These are phyloP conservation scores for Leptodontidium sp. DNA, from an alignment of 2,329 filamentous ascomycete genomes.

Conservation along the genomic window DNA sequence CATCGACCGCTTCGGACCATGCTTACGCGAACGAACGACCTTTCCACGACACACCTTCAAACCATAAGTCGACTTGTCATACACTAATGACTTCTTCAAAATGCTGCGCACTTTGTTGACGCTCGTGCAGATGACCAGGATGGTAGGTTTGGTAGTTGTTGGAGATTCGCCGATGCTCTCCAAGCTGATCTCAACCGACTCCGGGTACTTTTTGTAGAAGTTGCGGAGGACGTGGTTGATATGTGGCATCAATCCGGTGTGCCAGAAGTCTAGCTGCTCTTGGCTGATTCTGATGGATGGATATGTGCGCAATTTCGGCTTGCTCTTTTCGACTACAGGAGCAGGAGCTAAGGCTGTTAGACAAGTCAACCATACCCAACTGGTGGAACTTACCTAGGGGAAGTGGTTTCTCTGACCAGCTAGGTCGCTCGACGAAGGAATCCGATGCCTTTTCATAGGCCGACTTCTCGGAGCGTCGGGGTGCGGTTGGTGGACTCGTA, in stretches of 20 bases:
- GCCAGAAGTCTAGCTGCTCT: slow-evolving; percentile 75
- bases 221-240: slow-evolving; percentile 75
- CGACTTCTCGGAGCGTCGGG: slow-evolving; percentile 40
- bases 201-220: slow-evolving; percentile 76
- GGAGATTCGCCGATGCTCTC: slow-evolving; percentile 76
- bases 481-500: slow-evolving; percentile 26
- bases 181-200: slow-evolving; percentile 81
- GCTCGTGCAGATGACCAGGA: slow-evolving; percentile 79
- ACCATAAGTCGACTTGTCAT: slow-evolving; percentile 69
- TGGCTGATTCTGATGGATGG: slow-evolving; percentile 65
- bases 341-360: slow-evolving; percentile 35
- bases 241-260: slow-evolving; percentile 73
- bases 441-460: slow-evolving; percentile 31
- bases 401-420: slow-evolving; percentile 39
- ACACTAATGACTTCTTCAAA: slow-evolving; percentile 73
- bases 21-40: slow-evolving; percentile 66
- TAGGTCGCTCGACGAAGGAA: slow-evolving; percentile 33
- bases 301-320: slow-evolving; percentile 63
- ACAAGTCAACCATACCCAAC: background rate
- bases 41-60: slow-evolving; percentile 78
- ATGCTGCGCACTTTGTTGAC: slow-evolving; percentile 76
- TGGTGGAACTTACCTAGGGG: slow-evolving; percentile 27
- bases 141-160: slow-evolving; percentile 72
- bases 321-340: slow-evolving; percentile 37
- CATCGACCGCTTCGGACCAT: slow-evolving; percentile 52